Evolutionary conservation across 2,329 filamentous ascomycete genomes (phyloP), one percentile per base, ranked within the genome.

Genomic region (Oidium heveae): DNA sequence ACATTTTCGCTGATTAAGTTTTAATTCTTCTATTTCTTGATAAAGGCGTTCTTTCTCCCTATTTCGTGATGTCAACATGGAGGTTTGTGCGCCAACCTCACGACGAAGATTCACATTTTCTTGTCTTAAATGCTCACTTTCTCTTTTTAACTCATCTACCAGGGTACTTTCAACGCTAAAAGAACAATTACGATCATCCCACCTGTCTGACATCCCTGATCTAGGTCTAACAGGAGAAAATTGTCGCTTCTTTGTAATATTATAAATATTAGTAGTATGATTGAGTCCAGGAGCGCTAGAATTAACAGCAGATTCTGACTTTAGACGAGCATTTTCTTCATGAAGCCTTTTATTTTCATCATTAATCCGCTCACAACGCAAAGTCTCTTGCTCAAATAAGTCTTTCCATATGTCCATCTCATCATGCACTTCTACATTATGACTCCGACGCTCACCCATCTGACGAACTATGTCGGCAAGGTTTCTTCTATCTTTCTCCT

Each of bases 1-100:
- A 33, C 77, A 78, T 58, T 86, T 80, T 55, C 87, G 80, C 59
- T 87, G 82, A 1, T 84, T 79, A 62, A 96, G 79, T 68, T 96
- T 98, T 58, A 98, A 73, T 58, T 95, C 88, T 68, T 98, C 91
- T 58, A 96, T 96, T 66, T 98, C 89, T 64, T 94, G 86, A 66
- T 96, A 94, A 9, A 98, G 73, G 5, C 87, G 79, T 65, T 96
- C 88, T 64, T 94, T 93, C 65, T 98, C 91, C 28, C 87, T 83
- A 63, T 95, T 95, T 24, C 91, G 77, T 37, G 91, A 96, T 0
- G 89, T 95, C 36, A 98, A 75, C 86, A 98, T 96, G 0, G 88
- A 95, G 0, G 88, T 94, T 66, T 98, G 91, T 2, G 91, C 91
- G 57, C 88, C 86, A 33, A 96, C 84, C 66, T 96, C 88, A 54